These are phyloP conservation scores for Amanita pseudoporphyria DNA, from an alignment of 768 basidiomycete species.

Conservation along the genomic window DNA sequence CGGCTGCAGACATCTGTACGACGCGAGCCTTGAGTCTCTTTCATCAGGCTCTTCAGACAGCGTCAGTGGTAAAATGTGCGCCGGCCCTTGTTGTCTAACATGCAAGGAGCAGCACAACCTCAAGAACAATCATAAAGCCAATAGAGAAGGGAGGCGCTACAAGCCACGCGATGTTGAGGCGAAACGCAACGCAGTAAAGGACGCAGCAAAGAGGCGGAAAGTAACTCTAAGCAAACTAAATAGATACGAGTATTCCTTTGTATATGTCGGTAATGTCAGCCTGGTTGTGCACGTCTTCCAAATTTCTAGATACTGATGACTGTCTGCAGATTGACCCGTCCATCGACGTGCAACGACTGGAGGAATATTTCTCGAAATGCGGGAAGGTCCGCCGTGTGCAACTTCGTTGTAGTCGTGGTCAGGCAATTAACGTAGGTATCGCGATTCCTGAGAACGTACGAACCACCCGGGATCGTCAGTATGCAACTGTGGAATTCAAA, in stretches of 20 bases:
- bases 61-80: not conserved
- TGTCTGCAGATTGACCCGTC: slow-evolving; percentile 23
- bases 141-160: not conserved
- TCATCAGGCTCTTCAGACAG: not conserved
- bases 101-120: too few relatives aligned
- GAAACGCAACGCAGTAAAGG: slow-evolving; percentile 9
- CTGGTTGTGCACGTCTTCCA: not conserved
- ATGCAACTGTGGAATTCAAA: slow-evolving; percentile 41
- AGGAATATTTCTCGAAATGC: slow-evolving; percentile 24
- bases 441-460: slow-evolving; percentile 13
- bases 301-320: slow-evolving; percentile 2
- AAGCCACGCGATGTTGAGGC: not conserved
- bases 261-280: slow-evolving; percentile 60
- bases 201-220: slow-evolving; percentile 18
- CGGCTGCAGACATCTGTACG: not conserved
- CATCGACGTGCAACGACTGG: slow-evolving; percentile 24
- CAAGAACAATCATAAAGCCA: not conserved
- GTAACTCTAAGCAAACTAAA: slow-evolving; percentile 11
- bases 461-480: slow-evolving; percentile 30
- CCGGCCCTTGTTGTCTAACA: not conserved
- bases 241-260: slow-evolving; percentile 18
- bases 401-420: slow-evolving; percentile 35
- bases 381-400: slow-evolving; percentile 24
- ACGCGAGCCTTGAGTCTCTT: not conserved
- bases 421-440: slow-evolving; percentile 20